Evolutionary conservation across 2,329 filamentous ascomycete genomes (phyloP), one percentile per base, ranked within the genome.

Genomic region (Diplodia mutila): DNA sequence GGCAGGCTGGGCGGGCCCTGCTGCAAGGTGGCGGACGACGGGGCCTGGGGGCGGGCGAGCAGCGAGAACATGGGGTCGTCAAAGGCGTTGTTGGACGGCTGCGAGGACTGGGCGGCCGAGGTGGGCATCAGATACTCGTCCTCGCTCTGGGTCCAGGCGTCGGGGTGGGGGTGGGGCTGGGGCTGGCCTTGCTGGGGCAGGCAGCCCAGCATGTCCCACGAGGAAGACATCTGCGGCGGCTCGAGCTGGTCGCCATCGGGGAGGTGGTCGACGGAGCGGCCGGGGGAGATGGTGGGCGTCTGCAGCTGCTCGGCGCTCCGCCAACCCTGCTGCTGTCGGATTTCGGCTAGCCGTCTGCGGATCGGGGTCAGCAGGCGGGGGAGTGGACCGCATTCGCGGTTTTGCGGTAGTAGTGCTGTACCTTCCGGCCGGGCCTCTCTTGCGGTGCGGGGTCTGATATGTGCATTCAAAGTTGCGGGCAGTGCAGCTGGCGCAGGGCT

Each of bases 401-500:
- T 7, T 6, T 27, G 25, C 29, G n/a, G n/a, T n/a, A n/a, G n/a
- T n/a, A 23, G n/a, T 23, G 29, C 16, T 37, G 61, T 64, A 57
- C 63, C 52, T 66, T 48, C 63, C 49, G 14, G 63, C 63, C 16
- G 63, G 63, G 34, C 63, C 63, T 54, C 63, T 54, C 51, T 66
- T 66, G 29, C 52, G 49, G 39, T 57, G 63, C 49, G 52, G 49
- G 49, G 49, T 66, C 21, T 34, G 51, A 57, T 66, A 66, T 23
- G 63, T 66, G 51, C 63, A 66, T 42, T 57, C 39, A 57, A 66
- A 66, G 49, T 48, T 57, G 49, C 63, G 48, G 37, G 49, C 63
- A 49, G 46, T 54, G 51, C 63, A 66, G 51, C 49, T 66, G 37
- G 63, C 48, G 37, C 63, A 66, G 63, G 63, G 63, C 51, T 66